These are phyloP conservation scores for Geotrichum fermentans DNA, from an alignment of 1,139 yeast genomes.

Conservation along the genomic window DNA sequence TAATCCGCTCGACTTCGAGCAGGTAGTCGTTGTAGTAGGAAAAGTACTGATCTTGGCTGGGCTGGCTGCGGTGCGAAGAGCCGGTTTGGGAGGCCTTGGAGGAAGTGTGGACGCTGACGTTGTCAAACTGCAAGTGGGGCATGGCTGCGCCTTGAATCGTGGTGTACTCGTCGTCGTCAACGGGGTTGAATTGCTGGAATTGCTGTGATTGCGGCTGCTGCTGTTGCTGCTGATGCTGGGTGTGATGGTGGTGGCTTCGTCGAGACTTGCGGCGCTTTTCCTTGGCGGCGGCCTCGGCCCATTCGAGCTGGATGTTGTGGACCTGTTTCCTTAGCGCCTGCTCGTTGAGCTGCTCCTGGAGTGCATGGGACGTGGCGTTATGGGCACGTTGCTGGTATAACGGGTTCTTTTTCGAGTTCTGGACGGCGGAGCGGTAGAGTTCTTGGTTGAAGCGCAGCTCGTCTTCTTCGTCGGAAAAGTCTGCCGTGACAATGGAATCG, in stretches of 20 bases:
- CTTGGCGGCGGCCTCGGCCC: conserved; percentile 10
- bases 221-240: background rate
- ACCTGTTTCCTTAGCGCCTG: conserved; percentile 10
- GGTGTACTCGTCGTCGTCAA: conserved; percentile 5
- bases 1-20: conserved; percentile 5
- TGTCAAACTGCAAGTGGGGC: background rate
- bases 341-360: conserved; percentile 12
- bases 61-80: background rate
- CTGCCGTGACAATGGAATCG: conserved; percentile 25
- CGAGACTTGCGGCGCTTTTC: conserved; percentile 3
- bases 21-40: conserved; percentile 12
- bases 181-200: background rate
- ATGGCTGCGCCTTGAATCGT: background rate
- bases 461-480: conserved; percentile 12
- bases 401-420: conserved; percentile 9
- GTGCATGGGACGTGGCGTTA: conserved; percentile 4
- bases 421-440: conserved; percentile 13
- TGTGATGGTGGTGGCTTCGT: background rate
- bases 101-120: background rate
- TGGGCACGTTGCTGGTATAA: conserved; percentile 12
- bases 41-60: conserved; percentile 5
- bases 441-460: conserved; percentile 16
- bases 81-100: conserved; percentile 1
- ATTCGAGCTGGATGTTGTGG: conserved; percentile 4
- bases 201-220: background rate